phyloP scores from a whole-genome alignment of 2,329 filamentous ascomycete species.

The Aureobasidium sp. region DNA sequence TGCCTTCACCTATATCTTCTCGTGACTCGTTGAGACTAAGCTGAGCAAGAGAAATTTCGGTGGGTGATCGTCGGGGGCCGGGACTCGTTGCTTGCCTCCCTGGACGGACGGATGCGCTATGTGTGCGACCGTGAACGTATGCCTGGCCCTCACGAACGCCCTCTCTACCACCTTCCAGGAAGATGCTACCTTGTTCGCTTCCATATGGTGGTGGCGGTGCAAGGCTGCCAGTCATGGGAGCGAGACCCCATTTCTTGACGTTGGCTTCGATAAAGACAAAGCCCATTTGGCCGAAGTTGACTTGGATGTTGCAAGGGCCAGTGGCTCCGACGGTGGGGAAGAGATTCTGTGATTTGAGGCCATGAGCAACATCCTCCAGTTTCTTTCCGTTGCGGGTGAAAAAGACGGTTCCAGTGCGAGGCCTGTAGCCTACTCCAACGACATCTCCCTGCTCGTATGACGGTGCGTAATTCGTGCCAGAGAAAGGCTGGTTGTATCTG shows the following conservation, averaged over 20 bases:
- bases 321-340: constrained; percentile 97
- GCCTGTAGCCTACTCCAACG: constrained; percentile 89
- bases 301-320: constrained; percentile 84
- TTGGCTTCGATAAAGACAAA: constrained; percentile 99
- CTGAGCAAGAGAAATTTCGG: constrained; percentile 89
- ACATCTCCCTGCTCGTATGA: constrained; percentile 89
- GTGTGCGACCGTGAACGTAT: constrained; percentile 61
- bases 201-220: constrained; percentile 95
- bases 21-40: constrained; percentile 62
- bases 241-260: constrained; percentile 98
- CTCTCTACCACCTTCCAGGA: constrained; percentile 71
- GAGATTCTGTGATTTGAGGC: constrained; percentile 90
- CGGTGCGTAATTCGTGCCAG: constrained; percentile 70
- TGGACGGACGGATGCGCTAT: constrained; percentile 71
- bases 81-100: constrained; percentile 64
- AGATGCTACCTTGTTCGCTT: constrained; percentile 91
- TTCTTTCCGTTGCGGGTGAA: constrained; percentile 98
- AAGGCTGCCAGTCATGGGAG: constrained; percentile 89
- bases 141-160: constrained; percentile 48
- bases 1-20: constrained; percentile 64
- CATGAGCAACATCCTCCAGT: constrained; percentile 87
- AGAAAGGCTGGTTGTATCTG: constrained; percentile 89
- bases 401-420: constrained; percentile 89
- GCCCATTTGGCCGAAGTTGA: constrained; percentile 95
- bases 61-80: constrained; percentile 82